phyloP scores from a whole-genome alignment of 768 basidiomycete genomes.

The Dioszegia hungarica region DNA sequence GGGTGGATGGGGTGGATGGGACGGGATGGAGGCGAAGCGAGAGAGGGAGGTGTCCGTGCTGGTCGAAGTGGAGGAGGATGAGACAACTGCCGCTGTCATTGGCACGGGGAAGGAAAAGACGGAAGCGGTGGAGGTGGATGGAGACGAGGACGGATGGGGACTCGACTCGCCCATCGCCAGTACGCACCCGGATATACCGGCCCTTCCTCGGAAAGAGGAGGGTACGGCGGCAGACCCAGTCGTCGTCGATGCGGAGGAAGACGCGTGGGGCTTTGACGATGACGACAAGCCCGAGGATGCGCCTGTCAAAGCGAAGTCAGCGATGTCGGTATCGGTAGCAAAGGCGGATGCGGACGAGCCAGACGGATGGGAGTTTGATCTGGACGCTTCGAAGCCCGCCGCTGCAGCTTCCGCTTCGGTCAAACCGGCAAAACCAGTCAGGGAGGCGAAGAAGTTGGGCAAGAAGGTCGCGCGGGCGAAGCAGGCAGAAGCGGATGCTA shows the following conservation, averaged over 20 bases:
- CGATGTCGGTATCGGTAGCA: background rate
- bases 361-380: slow-evolving; percentile 74
- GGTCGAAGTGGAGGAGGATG: slow-evolving; percentile 38
- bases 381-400: slow-evolving; percentile 19
- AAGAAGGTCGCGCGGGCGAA: slow-evolving; percentile 39
- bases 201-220: background rate
- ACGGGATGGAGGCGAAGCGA: slow-evolving; percentile 15
- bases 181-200: slow-evolving; percentile 1
- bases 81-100: no score
- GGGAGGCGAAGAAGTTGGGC: slow-evolving; percentile 56
- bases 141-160: slow-evolving; percentile 50
- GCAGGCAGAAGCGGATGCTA: background rate
- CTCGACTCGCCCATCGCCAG: slow-evolving; percentile 51
- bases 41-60: slow-evolving; percentile 27
- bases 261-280: slow-evolving; percentile 7
- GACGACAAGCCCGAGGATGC: no score
- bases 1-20: slow-evolving; percentile 38
- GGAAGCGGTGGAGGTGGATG: background rate
- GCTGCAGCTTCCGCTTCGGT: slow-evolving; percentile 52
- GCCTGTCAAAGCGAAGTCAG: no score
- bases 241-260: slow-evolving; percentile 7
- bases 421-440: slow-evolving; percentile 60
- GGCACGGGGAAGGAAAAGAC: slow-evolving; percentile 7
- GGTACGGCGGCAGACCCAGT: background rate
- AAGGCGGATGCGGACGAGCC: slow-evolving; percentile 48